Percentiles rank a stretch among this genome's conserved stretches.
These are phyloP conservation scores for Penicillium oxalicum DNA, from an alignment of 2,329 filamentous ascomycete species.

Conservation along the genomic window DNA sequence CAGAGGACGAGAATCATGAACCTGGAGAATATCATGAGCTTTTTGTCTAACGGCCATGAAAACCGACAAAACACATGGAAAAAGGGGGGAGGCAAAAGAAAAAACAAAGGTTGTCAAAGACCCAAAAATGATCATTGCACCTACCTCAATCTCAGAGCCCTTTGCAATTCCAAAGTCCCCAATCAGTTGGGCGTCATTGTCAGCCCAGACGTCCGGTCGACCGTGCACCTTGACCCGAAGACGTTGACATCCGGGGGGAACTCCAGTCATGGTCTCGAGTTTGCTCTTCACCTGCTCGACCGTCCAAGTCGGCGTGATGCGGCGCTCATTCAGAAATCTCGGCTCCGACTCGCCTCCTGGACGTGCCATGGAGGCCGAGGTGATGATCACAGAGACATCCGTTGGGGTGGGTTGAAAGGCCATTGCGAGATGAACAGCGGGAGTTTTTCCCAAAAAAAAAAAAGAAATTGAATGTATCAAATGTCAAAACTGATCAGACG, in stretches of 20 bases:
- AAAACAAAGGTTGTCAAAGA: constrained; percentile 4
- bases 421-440: constrained; percentile 17
- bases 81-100: neutral
- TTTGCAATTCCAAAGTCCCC: constrained; percentile 41
- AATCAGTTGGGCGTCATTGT: constrained; percentile 67
- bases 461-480: too few relatives aligned
- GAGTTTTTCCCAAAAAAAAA: too few relatives aligned
- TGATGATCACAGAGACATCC: constrained; percentile 38
- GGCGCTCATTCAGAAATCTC: constrained; percentile 67
- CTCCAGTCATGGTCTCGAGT: constrained; percentile 86
- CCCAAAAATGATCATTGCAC: neutral
- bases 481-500: neutral
- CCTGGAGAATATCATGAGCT: constrained; percentile 45
- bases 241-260: constrained; percentile 72
- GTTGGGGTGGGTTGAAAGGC: constrained; percentile 33
- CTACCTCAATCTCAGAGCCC: constrained; percentile 42
- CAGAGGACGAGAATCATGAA: constrained; percentile 72
- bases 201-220: constrained; percentile 54
- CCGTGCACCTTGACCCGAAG: constrained; percentile 64
- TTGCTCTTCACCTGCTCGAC: constrained; percentile 77
- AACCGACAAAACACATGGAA: neutral
- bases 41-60: neutral
- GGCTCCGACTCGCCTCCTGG: constrained; percentile 20
- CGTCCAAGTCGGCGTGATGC: constrained; percentile 87
- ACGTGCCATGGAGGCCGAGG: constrained; percentile 22